These are phyloP conservation scores for Salix viminalis DNA, from an alignment of 345 rosid genomes.

Conservation along the genomic window DNA sequence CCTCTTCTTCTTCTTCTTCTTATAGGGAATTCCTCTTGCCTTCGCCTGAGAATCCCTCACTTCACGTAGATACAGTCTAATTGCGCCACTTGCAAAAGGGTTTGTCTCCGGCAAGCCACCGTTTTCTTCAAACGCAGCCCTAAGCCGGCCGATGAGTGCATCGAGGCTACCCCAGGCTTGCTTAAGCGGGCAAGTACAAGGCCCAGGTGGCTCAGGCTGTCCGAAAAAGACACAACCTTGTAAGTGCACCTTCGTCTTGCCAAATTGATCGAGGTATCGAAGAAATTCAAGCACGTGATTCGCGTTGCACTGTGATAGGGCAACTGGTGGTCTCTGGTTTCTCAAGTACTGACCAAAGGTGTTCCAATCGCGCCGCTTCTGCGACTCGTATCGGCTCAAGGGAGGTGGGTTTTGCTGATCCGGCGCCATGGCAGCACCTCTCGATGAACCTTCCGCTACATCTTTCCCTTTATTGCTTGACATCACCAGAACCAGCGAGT, in stretches of 20 bases:
- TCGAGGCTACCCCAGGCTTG: conserved; percentile 97
- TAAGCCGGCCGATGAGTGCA: conserved; percentile 80
- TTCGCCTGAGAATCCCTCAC: conserved; percentile 81
- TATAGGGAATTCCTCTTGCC: conserved; percentile 83
- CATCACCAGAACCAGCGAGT: conserved; percentile 3
- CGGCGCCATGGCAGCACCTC: background rate
- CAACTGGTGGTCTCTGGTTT: conserved; percentile 79
- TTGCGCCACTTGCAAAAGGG: conserved; percentile 73
- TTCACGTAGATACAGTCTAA: conserved; percentile 66
- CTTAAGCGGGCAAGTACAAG: conserved; percentile 71
- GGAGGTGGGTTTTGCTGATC: conserved; percentile 34
- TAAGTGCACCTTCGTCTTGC: conserved; percentile 82
- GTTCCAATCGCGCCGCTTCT: conserved; percentile 85
- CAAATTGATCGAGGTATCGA: conserved; percentile 75
- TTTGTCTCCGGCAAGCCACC: conserved; percentile 77
- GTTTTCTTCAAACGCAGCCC: conserved; percentile 85
- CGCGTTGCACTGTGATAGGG: conserved; percentile 55
- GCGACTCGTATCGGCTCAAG: conserved; percentile 76
- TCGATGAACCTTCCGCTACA: conserved; percentile 53
- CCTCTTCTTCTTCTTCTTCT: conserved; percentile 83
- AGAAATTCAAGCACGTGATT: conserved; percentile 79
- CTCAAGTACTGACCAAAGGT: conserved; percentile 84
- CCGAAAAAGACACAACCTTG: conserved; percentile 78
- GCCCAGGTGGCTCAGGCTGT: conserved; percentile 74
- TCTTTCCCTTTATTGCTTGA: conserved; percentile 56